phyloP scores from a whole-genome alignment of 176 grass and related monocot species.

The Oryza meyeriana region DNA sequence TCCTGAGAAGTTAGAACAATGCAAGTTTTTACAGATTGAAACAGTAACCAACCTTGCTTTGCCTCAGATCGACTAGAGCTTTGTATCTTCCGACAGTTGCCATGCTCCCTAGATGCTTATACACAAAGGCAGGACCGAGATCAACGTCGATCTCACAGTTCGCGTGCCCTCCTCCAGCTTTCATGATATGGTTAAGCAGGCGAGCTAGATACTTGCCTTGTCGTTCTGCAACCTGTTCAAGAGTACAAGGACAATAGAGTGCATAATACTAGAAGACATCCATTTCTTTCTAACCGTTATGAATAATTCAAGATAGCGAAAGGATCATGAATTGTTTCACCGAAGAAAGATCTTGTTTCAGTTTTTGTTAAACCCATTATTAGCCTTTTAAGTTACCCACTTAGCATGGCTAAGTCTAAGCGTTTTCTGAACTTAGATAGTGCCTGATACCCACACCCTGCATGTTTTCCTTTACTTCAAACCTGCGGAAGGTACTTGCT shows the following conservation, averaged over 20 bases:
- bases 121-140: constrained; percentile 77
- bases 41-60: constrained; percentile 67
- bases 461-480: neutral
- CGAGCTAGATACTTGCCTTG: constrained; percentile 78
- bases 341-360: no score
- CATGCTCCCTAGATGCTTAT: constrained; percentile 93
- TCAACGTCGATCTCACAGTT: constrained; percentile 46
- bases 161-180: constrained; percentile 73
- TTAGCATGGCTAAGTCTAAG: neutral
- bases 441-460: neutral
- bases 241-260: neutral
- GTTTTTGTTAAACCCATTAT: no score
- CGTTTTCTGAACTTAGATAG: neutral
- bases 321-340: neutral
- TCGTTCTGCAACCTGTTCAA: constrained; percentile 80
- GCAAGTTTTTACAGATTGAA: neutral
- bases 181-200: constrained; percentile 57
- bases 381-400: neutral
- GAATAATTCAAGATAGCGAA: neutral
- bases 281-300: neutral
- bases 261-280: neutral
- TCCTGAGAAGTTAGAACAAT: neutral
- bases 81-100: constrained; percentile 93
- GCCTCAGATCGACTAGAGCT: constrained; percentile 86
- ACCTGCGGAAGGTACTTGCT: neutral